Percentiles rank a stretch among this genome's conserved stretches.
Conservation (phyloP, 2,329 filamentous ascomycete species). For the Macrophomina phaseolina region DNA sequence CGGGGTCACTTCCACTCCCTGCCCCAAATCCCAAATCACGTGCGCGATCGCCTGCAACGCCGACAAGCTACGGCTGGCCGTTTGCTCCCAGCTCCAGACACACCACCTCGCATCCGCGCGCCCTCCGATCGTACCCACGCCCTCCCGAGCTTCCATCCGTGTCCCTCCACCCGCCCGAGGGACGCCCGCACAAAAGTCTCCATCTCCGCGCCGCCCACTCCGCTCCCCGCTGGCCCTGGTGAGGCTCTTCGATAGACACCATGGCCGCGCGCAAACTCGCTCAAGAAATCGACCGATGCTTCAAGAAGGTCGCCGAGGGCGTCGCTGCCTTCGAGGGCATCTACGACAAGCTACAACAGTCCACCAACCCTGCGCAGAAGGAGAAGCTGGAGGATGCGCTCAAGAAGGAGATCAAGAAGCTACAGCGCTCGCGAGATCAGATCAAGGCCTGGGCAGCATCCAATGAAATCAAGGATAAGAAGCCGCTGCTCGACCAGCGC, state of each 20-base stretch:
- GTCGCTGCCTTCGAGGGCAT: constrained; percentile 91
- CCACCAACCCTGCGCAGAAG: constrained; percentile 91
- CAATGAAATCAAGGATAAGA: constrained; percentile 99
- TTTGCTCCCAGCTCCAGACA: constrained; percentile 23
- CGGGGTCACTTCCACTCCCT: background rate
- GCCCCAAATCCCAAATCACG: constrained; percentile 1
- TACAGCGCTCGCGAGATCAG: constrained; percentile 94
- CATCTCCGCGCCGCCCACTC: constrained; percentile 8
- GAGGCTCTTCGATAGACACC: constrained; percentile 48
- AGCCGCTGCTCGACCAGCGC: constrained; percentile 88
- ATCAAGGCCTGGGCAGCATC: constrained; percentile 99
- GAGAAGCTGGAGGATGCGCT: constrained; percentile 98
- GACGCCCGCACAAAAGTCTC: background rate
- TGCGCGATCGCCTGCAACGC: constrained; percentile 15
- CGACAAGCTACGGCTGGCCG: constrained; percentile 20
- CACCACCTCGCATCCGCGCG: constrained; percentile 19
- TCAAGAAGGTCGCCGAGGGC: constrained; percentile 96
- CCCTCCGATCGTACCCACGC: constrained; percentile 10
- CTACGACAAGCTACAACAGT: constrained; percentile 96
- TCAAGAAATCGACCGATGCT: constrained; percentile 99
- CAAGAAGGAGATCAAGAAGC: constrained; percentile 99
- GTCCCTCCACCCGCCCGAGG: constrained; percentile 1
- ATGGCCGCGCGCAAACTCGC: constrained; percentile 97
- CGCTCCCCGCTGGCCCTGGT: constrained; percentile 33
- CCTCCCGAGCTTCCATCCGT: background rate